Conservation (phyloP, 345 rosid species). For the Draba incana region DNA sequence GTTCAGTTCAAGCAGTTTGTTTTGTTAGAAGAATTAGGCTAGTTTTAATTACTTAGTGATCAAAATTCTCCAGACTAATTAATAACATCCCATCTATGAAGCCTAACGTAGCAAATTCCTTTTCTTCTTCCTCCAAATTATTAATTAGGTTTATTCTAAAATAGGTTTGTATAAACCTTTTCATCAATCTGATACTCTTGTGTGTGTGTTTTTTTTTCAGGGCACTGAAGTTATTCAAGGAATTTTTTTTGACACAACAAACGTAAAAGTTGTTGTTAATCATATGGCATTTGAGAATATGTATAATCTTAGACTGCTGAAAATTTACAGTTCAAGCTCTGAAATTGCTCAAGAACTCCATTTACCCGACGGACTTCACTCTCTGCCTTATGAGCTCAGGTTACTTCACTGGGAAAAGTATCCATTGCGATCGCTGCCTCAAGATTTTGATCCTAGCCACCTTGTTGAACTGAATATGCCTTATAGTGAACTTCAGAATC, state of each 20-base stretch:
- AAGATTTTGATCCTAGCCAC: background rate
- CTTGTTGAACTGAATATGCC: slow-evolving; percentile 36
- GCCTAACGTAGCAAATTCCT: no score
- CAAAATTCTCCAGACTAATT: no score
- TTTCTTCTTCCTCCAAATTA: no score
- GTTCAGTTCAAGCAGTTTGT: background rate
- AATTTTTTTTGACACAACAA: slow-evolving; percentile 28
- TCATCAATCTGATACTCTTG: background rate
- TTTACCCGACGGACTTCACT: background rate
- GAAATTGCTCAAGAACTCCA: background rate
- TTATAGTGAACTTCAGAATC: slow-evolving; percentile 24
- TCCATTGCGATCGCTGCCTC: slow-evolving; percentile 11
- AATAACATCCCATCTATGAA: no score
- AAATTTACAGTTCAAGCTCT: slow-evolving; percentile 11
- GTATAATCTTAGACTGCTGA: slow-evolving; percentile 31
- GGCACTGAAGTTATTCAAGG: slow-evolving; percentile 38
- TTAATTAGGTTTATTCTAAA: no score
- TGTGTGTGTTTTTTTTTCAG: slow-evolving; percentile 7
- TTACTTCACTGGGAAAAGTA: slow-evolving; percentile 40
- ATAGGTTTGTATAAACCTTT: background rate
- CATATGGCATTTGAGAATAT: slow-evolving; percentile 27
- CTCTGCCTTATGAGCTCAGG: slow-evolving; percentile 32
- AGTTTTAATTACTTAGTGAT: no score
- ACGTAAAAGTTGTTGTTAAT: background rate
- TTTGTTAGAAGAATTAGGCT: no score